Percentiles rank a stretch among this genome's conserved stretches.
Evolutionary conservation across 2,329 filamentous ascomycete genomes (phyloP).

Genomic region (Lecanicillium sp.): DNA sequence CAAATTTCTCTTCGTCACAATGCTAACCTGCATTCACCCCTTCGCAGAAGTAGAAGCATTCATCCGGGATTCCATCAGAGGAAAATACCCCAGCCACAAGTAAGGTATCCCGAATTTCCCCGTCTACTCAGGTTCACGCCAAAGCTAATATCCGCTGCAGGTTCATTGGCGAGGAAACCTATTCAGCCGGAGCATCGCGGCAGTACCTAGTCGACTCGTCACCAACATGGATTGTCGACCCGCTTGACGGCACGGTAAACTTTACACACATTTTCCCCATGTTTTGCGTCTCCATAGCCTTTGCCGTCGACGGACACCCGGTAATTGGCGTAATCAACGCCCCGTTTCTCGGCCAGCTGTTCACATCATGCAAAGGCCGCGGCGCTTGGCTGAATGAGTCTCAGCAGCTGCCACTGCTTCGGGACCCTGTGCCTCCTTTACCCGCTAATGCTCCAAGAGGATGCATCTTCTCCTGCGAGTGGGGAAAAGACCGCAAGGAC

Average conservation of each 20-base stretch:
- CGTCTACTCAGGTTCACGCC: constrained; percentile 1
- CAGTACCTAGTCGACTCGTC: constrained; percentile 55
- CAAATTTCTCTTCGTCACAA: no score
- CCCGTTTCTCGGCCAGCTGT: constrained; percentile 60
- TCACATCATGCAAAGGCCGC: constrained; percentile 55
- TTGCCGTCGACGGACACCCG: constrained; percentile 51
- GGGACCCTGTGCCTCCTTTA: constrained; percentile 53
- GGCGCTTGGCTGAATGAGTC: constrained; percentile 64
- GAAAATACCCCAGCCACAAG: constrained; percentile 58
- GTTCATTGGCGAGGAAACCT: constrained; percentile 71
- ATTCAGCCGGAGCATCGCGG: constrained; percentile 58
- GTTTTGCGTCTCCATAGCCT: constrained; percentile 72
- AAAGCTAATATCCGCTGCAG: constrained; percentile 25
- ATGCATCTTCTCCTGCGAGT: constrained; percentile 68
- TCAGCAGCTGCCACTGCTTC: constrained; percentile 53
- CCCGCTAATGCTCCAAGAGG: constrained; percentile 56
- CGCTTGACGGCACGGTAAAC: constrained; percentile 73
- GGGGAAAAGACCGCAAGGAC: constrained; percentile 70
- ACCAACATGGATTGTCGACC: constrained; percentile 71
- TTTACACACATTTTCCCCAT: constrained; percentile 74
- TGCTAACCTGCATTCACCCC: neutral
- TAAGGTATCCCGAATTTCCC: constrained; percentile 27
- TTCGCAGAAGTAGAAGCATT: constrained; percentile 60
- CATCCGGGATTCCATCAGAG: constrained; percentile 50
- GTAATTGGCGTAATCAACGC: constrained; percentile 65